phyloP scores from a whole-genome alignment of 1,284 basidiomycete genomes.

The Anthracocystis walkeri region DNA sequence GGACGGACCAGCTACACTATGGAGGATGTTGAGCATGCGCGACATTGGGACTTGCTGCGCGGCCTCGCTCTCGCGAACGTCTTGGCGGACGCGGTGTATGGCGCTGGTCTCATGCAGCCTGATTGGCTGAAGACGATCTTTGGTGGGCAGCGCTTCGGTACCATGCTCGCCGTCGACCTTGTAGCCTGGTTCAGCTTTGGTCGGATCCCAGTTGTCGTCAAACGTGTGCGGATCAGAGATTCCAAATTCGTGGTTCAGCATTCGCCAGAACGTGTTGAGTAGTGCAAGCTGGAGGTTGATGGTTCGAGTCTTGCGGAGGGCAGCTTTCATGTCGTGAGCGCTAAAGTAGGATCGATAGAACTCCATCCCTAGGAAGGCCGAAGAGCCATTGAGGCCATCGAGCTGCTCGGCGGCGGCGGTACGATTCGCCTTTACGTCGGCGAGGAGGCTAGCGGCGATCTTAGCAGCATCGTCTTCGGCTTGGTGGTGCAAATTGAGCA shows the following conservation, averaged over 20 bases:
- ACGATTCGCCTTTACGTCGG: constrained; percentile 23
- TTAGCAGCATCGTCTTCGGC: constrained; percentile 33
- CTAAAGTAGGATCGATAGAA: constrained; percentile 71
- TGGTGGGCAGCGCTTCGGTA: constrained; percentile 62
- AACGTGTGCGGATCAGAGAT: constrained; percentile 25
- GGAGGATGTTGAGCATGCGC: constrained; percentile 74
- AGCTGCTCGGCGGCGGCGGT: constrained; percentile 27
- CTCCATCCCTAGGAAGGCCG: constrained; percentile 68
- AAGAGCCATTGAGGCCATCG: constrained; percentile 27
- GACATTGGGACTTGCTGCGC: constrained; percentile 71
- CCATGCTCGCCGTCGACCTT: constrained; percentile 55
- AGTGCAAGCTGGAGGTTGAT: constrained; percentile 36
- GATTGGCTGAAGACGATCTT: constrained; percentile 62
- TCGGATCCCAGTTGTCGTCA: constrained; percentile 21
- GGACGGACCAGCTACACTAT: constrained; percentile 67
- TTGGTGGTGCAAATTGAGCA: constrained; percentile 19
- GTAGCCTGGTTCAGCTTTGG: constrained; percentile 24
- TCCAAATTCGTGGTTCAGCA: constrained; percentile 28
- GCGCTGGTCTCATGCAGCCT: constrained; percentile 64
- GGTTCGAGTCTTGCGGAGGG: constrained; percentile 33
- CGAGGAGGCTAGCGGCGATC: constrained; percentile 16
- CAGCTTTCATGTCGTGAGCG: constrained; percentile 68
- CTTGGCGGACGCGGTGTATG: constrained; percentile 68
- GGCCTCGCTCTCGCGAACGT: constrained; percentile 70
- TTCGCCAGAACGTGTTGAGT: constrained; percentile 45